These are phyloP conservation scores for Scedosporium aurantiacum DNA, from an alignment of 2,329 filamentous ascomycete species.

Conservation along the genomic window DNA sequence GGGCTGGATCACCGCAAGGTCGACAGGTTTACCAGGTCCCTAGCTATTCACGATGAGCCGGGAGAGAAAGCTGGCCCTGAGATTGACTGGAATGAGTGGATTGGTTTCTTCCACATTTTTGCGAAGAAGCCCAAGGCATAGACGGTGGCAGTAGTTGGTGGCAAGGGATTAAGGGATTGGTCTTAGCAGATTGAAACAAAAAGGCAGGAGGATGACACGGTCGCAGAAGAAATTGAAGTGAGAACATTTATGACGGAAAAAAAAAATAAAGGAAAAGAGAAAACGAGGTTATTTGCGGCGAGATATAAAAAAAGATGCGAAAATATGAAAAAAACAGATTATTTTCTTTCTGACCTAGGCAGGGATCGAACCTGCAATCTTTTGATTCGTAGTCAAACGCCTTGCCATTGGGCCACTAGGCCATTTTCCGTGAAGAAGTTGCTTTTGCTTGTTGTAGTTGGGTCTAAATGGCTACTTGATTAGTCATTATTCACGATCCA, in stretches of 20 bases:
- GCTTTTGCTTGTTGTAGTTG: background rate
- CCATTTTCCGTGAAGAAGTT: constrained; percentile 3
- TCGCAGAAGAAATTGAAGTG: no score
- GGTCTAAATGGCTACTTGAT: background rate
- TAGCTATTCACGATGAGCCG: background rate
- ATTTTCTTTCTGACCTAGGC: background rate
- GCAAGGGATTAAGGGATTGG: no score
- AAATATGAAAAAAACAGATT: background rate
- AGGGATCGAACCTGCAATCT: constrained; percentile 2
- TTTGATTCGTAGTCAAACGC: constrained; percentile 2
- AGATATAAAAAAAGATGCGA: background rate
- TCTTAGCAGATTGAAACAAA: no score
- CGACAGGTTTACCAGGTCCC: constrained; percentile 2
- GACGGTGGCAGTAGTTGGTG: background rate
- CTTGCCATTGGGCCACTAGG: constrained; percentile 10
- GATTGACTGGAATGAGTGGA: constrained; percentile 4
- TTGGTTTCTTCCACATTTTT: constrained; percentile 1
- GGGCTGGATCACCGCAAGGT: constrained; percentile 1
- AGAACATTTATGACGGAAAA: no score
- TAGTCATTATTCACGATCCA: background rate
- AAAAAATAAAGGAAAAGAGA: background rate
- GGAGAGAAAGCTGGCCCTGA: background rate
- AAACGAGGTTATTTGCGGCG: background rate
- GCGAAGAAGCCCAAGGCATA: background rate
- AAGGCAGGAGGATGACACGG: no score